Evolutionary conservation across 1,284 basidiomycete species (phyloP).

Genomic region (Trametes pubescens): DNA sequence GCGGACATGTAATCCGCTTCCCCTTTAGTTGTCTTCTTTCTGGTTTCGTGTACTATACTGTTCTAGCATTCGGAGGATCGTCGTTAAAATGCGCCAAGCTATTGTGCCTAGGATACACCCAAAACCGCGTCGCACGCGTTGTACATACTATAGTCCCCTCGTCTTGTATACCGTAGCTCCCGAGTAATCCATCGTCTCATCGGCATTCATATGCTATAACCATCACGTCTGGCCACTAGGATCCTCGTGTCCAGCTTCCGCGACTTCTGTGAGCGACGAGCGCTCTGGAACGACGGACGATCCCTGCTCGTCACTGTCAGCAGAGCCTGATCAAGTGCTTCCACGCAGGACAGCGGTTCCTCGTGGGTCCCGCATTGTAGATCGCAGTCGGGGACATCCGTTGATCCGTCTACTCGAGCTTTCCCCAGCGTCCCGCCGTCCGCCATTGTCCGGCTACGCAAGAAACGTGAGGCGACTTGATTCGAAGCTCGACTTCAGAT

Average conservation of each 20-base stretch:
- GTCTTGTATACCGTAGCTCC: conserved; percentile 3
- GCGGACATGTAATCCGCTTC: not conserved
- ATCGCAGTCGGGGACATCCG: conserved; percentile 6
- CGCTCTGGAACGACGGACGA: conserved; percentile 12
- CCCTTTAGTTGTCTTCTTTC: not conserved
- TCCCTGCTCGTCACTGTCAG: conserved; percentile 5
- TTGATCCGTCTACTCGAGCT: not conserved
- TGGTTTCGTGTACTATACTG: conserved; percentile 2
- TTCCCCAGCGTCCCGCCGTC: not conserved
- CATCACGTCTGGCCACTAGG: not conserved
- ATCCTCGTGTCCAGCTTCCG: not conserved
- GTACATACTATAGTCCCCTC: conserved; percentile 9
- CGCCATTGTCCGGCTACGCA: not conserved
- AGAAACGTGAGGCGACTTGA: conserved; percentile 3
- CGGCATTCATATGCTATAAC: not conserved
- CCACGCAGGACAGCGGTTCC: not conserved
- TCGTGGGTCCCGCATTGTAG: conserved; percentile 10
- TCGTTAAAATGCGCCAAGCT: conserved; percentile 3
- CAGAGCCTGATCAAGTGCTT: not conserved
- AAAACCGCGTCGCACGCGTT: not conserved
- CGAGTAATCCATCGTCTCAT: not conserved
- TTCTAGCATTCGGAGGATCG: not conserved
- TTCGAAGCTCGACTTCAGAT: not conserved
- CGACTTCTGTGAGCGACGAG: not conserved
- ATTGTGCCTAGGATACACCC: not conserved